These are phyloP conservation scores for Cryphonectria nitschkei DNA, from an alignment of 2,329 filamentous ascomycete species.

Conservation along the genomic window DNA sequence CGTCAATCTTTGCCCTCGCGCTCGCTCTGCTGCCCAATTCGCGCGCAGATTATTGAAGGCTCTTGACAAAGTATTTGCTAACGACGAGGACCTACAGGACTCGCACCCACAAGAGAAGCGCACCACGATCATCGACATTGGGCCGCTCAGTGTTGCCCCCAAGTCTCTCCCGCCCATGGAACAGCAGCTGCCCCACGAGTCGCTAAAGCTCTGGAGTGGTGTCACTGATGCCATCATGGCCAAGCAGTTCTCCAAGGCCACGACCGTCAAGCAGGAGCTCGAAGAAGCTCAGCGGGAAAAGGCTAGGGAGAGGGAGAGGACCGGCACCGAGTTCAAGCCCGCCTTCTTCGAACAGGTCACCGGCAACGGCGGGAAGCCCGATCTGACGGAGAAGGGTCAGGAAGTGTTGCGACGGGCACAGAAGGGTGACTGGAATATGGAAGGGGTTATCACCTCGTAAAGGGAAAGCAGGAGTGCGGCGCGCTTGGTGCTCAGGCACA, in stretches of 20 bases:
- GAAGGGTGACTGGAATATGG: slow-evolving; percentile 55
- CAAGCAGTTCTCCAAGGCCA: slow-evolving; percentile 85
- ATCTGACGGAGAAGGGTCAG: slow-evolving; percentile 57
- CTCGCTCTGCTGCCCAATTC: too few species aligned
- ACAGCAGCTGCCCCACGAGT: slow-evolving; percentile 86
- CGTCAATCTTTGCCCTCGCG: too few species aligned
- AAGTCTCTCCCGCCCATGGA: slow-evolving; percentile 81
- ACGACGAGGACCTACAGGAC: slow-evolving; percentile 37
- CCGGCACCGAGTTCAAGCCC: slow-evolving; percentile 75
- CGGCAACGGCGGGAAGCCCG: slow-evolving; percentile 59
- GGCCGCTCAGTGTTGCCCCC: slow-evolving; percentile 76
- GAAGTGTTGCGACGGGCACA: slow-evolving; percentile 57
- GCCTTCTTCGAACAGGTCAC: slow-evolving; percentile 76
- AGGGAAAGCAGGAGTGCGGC: not conserved
- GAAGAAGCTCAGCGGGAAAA: slow-evolving; percentile 89
- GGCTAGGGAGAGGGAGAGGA: slow-evolving; percentile 76
- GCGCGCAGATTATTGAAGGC: too few species aligned
- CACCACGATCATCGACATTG: slow-evolving; percentile 82
- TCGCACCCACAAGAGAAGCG: slow-evolving; percentile 61
- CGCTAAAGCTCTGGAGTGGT: slow-evolving; percentile 80
- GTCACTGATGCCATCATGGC: slow-evolving; percentile 84
- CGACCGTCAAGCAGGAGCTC: slow-evolving; percentile 83
- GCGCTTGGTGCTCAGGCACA: not conserved
- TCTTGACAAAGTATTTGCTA: not conserved
- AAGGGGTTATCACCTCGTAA: slow-evolving; percentile 43